A percentile compares a stretch with the other conserved stretches of the same genome.
Conservation (phyloP, 768 basidiomycete genomes). For the Rhodotorula graminis region DNA sequence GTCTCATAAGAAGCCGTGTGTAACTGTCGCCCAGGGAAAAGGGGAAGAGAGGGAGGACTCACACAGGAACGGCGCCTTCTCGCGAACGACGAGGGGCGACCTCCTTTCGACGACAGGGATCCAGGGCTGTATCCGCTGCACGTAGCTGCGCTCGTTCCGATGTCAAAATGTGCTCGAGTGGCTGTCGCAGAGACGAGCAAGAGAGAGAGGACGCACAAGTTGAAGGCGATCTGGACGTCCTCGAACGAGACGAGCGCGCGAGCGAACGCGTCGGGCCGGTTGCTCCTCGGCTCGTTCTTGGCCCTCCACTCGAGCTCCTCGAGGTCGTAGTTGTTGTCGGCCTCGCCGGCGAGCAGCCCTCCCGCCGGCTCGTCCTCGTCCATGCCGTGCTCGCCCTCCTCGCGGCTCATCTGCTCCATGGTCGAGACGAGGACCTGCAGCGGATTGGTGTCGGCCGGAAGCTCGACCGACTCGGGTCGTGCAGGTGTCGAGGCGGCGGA, state of each 20-base stretch:
- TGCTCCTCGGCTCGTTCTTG: slow-evolving; percentile 10
- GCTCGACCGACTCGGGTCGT: neutral
- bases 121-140: slow-evolving; percentile 34
- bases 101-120: slow-evolving; percentile 14
- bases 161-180: neutral
- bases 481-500: neutral
- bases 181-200: neutral
- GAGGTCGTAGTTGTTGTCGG: neutral
- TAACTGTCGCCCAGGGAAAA: no score
- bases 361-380: slow-evolving; percentile 2
- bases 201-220: slow-evolving; percentile 4
- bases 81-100: slow-evolving; percentile 7
- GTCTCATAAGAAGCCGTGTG: no score
- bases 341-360: neutral
- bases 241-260: slow-evolving; percentile 27
- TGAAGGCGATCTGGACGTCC: slow-evolving; percentile 26
- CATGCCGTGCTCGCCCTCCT: slow-evolving; percentile 11
- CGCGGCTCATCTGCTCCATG: slow-evolving; percentile 23
- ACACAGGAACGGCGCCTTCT: slow-evolving; percentile 28
- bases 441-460: slow-evolving; percentile 23
- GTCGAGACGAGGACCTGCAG: slow-evolving; percentile 29
- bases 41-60: no score
- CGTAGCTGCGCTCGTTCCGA: slow-evolving; percentile 3
- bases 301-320: slow-evolving; percentile 19
- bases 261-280: slow-evolving; percentile 21